Base-by-base conservation (phyloP, 129 eudicot species). In the Chrysanthemum seticuspe region DNA sequence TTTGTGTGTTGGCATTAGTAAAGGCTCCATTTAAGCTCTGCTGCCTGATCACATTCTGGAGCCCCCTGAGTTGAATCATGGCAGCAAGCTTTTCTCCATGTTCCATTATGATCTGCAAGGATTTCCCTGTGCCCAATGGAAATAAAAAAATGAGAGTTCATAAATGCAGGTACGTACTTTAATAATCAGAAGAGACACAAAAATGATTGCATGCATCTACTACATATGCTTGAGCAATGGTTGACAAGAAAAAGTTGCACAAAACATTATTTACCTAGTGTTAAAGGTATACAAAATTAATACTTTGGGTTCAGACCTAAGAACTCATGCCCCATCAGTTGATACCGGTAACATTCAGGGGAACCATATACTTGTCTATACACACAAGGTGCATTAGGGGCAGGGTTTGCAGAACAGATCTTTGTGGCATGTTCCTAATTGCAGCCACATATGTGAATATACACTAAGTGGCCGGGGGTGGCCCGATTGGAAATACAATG, bases 21-120 rank as follows among this genome's bases (percentile, higher is more conserved):
- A 85, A 75, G 73, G 73, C 64, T 73, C 83, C 87, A 64, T 75
- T 66, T 76, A 86, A 71, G 53, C 69, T 80, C 69, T 61, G 80
- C 79, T 93, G 86, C 69, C 87, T 87, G 67, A 90, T 78, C 75
- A 52, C 68, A 79, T 86, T 86, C 65, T 85, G 96, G 70, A 93
- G 85, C 62, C 89, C 97, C 79, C 90, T 81, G 40, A 93, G 81
- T 77, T 90, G 90, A 68, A 90, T 88, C 96, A 94, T 88, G 63
- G 84, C 85, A 71, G 96, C 83, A 68, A 94, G 88, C 81, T 94
- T 94, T 79, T 90, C 98, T 15, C 96, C 98, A 83, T 90, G 97
- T 80, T 90, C 96, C 98, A 94, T 76, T 67, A 94, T 84, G 62
- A 86, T 84, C 73, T 90, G 98, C 84, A 94, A 74, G 27, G 98